These are phyloP conservation scores for Sporothrix phasma DNA, from an alignment of 2,329 filamentous ascomycete species.

Conservation along the genomic window DNA sequence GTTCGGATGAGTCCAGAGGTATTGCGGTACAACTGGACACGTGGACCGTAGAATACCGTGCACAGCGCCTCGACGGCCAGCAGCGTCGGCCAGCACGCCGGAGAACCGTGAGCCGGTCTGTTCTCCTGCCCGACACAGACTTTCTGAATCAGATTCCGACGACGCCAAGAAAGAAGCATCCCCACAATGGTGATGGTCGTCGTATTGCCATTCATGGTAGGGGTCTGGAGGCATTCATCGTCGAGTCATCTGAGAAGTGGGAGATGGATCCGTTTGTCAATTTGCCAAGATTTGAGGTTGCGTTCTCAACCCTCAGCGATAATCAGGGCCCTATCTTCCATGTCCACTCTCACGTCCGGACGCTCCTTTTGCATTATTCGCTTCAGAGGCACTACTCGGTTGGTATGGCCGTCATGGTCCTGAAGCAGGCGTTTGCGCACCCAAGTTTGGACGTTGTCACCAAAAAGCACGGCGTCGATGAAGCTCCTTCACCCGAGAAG, in stretches of 20 bases:
- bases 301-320: slow-evolving; percentile 76
- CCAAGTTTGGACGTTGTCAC: slow-evolving; percentile 33
- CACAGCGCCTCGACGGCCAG: slow-evolving; percentile 60
- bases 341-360: slow-evolving; percentile 69
- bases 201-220: slow-evolving; percentile 70
- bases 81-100: slow-evolving; percentile 52
- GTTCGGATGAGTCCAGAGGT: slow-evolving; percentile 77
- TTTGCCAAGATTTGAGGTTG: slow-evolving; percentile 77
- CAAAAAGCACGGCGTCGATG: slow-evolving; percentile 6
- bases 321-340: slow-evolving; percentile 81
- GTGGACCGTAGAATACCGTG: slow-evolving; percentile 81
- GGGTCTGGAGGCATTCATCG: slow-evolving; percentile 80
- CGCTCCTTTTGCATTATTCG: slow-evolving; percentile 78
- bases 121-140: slow-evolving; percentile 59
- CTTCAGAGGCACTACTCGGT: slow-evolving; percentile 87
- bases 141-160: slow-evolving; percentile 41
- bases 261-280: slow-evolving; percentile 79
- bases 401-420: slow-evolving; percentile 66
- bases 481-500: background rate
- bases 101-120: slow-evolving; percentile 62
- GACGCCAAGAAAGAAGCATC: slow-evolving; percentile 45
- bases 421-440: slow-evolving; percentile 58
- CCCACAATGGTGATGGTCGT: slow-evolving; percentile 61
- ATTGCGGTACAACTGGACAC: slow-evolving; percentile 78
- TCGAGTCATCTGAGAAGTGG: slow-evolving; percentile 76